Base-by-base conservation (phyloP, 352 stramenopile genomes). In the Thalassiosira livingstoniorum region DNA sequence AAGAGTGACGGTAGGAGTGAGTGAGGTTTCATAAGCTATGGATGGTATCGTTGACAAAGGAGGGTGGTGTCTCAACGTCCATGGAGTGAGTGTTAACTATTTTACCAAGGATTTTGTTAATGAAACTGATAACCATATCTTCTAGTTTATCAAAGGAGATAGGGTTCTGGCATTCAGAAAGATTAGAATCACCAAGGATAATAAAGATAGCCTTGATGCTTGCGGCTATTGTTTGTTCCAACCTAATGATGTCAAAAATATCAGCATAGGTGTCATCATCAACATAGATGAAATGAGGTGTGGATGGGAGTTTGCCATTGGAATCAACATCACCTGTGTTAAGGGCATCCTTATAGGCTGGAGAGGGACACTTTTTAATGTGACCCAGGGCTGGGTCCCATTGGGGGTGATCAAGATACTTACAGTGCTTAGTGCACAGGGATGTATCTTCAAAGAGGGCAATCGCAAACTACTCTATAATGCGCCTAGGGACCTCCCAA, bases 141-240 rank as follows among this genome's bases (percentile, higher is more conserved):
- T 64, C 7, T 4, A 86, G 27, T 47, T 86, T 85, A 37, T 80
- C 69, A 51, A 57, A 85, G 0, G 62, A 72, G 31, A 85, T 77
- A 23, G 78, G 78, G 32, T 80, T 63, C 7, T 68, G 53, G 0
- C 63, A 47, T 4, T 3, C 0, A 0, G 4, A 1, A 1, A 81
- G 42, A 21, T 72, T 35, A 2, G 64, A 70, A 1, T 71, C 29
- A n/a, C 78, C 78, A 4, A 85, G 32, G 0, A 79, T 13, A 32
- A 85, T 77, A 34, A 77, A 80, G 27, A 85, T 76, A 2, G 78
- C 54, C 47, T 85, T 58, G 29, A 85, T 85, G 5, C 43, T 29
- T 2, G 42, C 70, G 0, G 55, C 70, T 21, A 85, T 51, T 13
- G 70, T 43, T 61, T 66, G 67, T 64, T 81, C 37, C 10, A 85